phyloP scores from a whole-genome alignment of 768 basidiomycete genomes.

The Leucosporidium scottii region DNA sequence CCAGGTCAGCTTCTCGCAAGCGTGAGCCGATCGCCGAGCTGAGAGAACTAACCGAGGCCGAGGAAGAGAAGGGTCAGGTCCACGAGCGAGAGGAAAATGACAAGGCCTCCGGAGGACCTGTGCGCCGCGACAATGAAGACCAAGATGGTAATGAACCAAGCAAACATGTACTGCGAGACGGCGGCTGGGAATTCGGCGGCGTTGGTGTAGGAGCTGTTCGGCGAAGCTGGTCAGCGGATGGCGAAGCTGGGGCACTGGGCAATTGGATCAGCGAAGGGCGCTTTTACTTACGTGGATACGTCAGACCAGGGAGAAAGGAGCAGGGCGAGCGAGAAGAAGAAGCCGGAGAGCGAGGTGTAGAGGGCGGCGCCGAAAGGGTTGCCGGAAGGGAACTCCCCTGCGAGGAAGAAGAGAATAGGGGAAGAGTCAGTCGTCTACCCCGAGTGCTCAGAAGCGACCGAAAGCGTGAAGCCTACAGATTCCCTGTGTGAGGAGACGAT shows the following conservation, averaged over 20 bases:
- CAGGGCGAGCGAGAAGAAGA: not conserved
- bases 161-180: not conserved
- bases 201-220: not conserved
- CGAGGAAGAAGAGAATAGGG: too few species aligned
- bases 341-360: constrained; percentile 5
- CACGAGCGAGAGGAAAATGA: constrained; percentile 3
- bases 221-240: too few species aligned
- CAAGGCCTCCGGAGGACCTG: not conserved
- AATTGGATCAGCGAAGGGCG: too few species aligned
- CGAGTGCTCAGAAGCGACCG: not conserved
- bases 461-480: too few species aligned
- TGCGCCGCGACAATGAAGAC: not conserved
- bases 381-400: not conserved
- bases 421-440: too few species aligned
- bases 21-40: not conserved
- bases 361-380: constrained; percentile 7
- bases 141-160: not conserved
- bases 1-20: not conserved
- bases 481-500: too few species aligned
- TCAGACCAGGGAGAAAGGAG: constrained; percentile 2
- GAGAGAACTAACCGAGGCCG: not conserved
- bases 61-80: constrained; percentile 5
- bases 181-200: not conserved
- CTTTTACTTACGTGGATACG: not conserved
- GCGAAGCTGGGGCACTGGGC: too few species aligned